phyloP scores from a whole-genome alignment of 2,329 filamentous ascomycete species.

The Lecanoromycetidae sp. region DNA sequence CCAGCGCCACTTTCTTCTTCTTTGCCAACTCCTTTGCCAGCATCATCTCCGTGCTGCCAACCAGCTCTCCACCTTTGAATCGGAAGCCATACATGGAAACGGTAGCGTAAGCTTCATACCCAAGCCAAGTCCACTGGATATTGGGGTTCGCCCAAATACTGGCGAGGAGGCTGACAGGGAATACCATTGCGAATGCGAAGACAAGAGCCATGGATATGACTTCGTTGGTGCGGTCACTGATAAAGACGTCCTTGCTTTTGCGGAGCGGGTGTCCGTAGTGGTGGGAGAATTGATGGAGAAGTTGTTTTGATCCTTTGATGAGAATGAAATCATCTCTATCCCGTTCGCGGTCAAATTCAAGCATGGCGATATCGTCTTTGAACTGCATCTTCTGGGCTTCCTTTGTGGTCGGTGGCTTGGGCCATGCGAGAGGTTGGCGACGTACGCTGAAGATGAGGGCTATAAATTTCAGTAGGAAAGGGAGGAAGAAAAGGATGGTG shows the following conservation, averaged over 20 bases:
- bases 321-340: slow-evolving; percentile 19
- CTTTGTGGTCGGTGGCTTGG: too few species aligned
- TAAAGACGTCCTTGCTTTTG: too few species aligned
- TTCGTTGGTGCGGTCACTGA: slow-evolving; percentile 16
- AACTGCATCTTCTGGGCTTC: too few species aligned
- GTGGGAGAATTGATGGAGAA: slow-evolving; percentile 19
- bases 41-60: background rate
- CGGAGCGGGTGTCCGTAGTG: slow-evolving; percentile 20
- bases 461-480: too few species aligned
- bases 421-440: too few species aligned
- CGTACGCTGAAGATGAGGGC: too few species aligned
- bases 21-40: background rate
- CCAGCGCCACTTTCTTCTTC: background rate
- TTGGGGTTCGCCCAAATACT: slow-evolving; percentile 17
- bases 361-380: too few species aligned
- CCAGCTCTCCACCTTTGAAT: background rate
- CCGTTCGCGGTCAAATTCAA: too few species aligned
- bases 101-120: slow-evolving; percentile 20
- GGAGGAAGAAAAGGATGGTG: too few species aligned
- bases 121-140: slow-evolving; percentile 19
- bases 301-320: slow-evolving; percentile 9
- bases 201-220: slow-evolving; percentile 15
- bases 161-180: slow-evolving; percentile 17
- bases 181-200: slow-evolving; percentile 3
- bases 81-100: slow-evolving; percentile 18